Conservation (phyloP, 495 filamentous ascomycete species). For the Neurospora hispaniola region DNA sequence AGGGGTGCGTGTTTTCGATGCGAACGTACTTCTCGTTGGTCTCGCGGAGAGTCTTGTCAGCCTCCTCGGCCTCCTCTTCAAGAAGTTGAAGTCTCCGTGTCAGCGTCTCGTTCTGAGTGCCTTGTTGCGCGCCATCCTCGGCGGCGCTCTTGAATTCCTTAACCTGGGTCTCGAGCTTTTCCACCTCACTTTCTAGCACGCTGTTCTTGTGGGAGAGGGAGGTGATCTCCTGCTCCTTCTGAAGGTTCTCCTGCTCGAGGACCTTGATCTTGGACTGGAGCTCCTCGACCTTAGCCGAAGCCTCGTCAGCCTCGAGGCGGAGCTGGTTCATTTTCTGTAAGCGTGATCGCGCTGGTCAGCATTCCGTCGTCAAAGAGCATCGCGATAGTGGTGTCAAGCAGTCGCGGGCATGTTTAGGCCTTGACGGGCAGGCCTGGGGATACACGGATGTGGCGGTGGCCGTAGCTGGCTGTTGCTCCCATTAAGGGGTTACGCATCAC, state of each 20-base stretch:
- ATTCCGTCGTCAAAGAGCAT: conserved; percentile 1
- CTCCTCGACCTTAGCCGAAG: conserved; percentile 69
- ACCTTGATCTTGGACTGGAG: conserved; percentile 74
- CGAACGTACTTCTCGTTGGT: conserved; percentile 83
- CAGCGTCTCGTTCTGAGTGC: conserved; percentile 78
- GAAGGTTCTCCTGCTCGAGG: conserved; percentile 87
- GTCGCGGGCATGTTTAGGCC: not conserved
- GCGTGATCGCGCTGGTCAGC: conserved; percentile 13
- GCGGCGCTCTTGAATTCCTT: conserved; percentile 71
- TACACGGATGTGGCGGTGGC: conserved; percentile 1
- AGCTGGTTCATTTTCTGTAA: conserved; percentile 82
- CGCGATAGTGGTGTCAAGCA: not conserved
- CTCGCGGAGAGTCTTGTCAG: conserved; percentile 88
- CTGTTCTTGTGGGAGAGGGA: conserved; percentile 87
- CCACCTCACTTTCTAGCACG: conserved; percentile 78
- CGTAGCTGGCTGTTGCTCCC: not conserved
- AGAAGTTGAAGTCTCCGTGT: conserved; percentile 87
- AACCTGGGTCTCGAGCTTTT: conserved; percentile 70
- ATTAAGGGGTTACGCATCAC: conserved; percentile 6
- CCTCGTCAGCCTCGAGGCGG: conserved; percentile 83
- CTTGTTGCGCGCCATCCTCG: conserved; percentile 60
- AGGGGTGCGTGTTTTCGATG: conserved; percentile 19
- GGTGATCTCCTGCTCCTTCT: conserved; percentile 95
- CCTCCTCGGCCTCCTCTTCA: conserved; percentile 94
- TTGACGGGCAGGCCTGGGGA: not conserved